Base-by-base conservation (phyloP, 169 alveolate genomes). In the Eimeria zaria region DNA sequence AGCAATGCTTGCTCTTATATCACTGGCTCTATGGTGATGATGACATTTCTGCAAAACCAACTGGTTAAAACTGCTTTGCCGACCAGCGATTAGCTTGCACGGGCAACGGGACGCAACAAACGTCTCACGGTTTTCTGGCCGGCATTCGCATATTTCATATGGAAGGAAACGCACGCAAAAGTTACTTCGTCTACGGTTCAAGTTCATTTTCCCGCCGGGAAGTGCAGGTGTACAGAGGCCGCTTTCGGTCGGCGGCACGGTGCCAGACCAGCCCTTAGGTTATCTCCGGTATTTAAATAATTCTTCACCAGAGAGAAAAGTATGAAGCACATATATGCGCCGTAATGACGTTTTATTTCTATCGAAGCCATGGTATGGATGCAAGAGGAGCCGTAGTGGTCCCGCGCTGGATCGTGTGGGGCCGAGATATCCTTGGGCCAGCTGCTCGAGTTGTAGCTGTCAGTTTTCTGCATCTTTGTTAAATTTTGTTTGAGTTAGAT, bases 331-430 rank as follows among this genome's bases (percentile, higher is more conserved):
- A 1, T 69, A 33, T 0, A 16, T 11, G 46, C 1, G 51, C 48
- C 9, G 16, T n/a, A 64, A 64, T 33, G 51, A 9, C 46, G 24
- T 69, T 33, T 30, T 69, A 0, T 12, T 33, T 69, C 24, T 9
- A 36, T 1, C 36, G 80, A 16, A 69, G 36, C 51, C 24, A 33
- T 33, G 27, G 24, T 69, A 51, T 69, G 80, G 12, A 24, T 69
- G 51, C 80, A 5, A 20, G 14, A 36, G n/a, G 27, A 33, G 30
- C 51, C 24, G 3, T 8, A 12, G 30, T 16, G 9, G 22, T 30
- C 36, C 80, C 51, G 80, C 80, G 36, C 39, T 64, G 74, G 69
- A 22, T 60, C n/a, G 80, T 33, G 80, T 36, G 80, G 80, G 80
- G 80, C 80, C 51, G n/a, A n/a, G 80, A 69, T 18, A 46, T n/a